Percentiles rank a stretch among this genome's conserved stretches.
phyloP scores from a whole-genome alignment of 2,329 filamentous ascomycete species.

The Beauveria pseudobassiana region DNA sequence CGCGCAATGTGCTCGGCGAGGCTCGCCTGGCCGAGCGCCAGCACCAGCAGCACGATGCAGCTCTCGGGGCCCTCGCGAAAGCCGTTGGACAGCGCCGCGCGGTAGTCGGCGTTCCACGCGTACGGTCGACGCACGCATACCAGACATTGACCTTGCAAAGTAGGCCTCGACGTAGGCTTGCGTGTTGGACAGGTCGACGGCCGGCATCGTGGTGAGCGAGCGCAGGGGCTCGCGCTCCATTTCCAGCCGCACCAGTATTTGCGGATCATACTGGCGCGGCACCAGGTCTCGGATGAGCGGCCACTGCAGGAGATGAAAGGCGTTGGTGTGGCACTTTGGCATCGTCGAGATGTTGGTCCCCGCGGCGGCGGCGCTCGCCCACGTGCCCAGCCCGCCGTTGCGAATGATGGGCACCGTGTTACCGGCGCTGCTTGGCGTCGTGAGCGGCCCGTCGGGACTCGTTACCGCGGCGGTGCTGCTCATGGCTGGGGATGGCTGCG shows the following conservation, averaged over 20 bases:
- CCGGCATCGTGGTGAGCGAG: conserved; percentile 55
- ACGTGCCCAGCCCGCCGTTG: conserved; percentile 62
- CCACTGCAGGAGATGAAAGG: conserved; percentile 71
- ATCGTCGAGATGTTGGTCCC: conserved; percentile 69
- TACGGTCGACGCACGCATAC: conserved; percentile 80
- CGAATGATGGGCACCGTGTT: conserved; percentile 47
- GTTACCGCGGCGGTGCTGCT: conserved; percentile 56
- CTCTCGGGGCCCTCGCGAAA: conserved; percentile 75
- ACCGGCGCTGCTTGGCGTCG: neutral
- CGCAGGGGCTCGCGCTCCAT: conserved; percentile 71
- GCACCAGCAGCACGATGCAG: conserved; percentile 71
- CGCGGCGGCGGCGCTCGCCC: conserved; percentile 46
- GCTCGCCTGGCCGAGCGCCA: conserved; percentile 71
- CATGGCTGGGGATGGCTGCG: conserved; percentile 56
- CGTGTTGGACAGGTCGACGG: conserved; percentile 66
- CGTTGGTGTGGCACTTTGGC: conserved; percentile 78
- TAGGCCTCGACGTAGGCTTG: conserved; percentile 70
- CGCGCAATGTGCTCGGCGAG: conserved; percentile 69
- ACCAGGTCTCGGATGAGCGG: conserved; percentile 73
- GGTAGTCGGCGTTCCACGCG: conserved; percentile 70
- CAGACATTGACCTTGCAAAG: conserved; percentile 76
- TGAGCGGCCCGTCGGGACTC: conserved; percentile 40
- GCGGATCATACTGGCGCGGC: conserved; percentile 68
- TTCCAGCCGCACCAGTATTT: conserved; percentile 74
- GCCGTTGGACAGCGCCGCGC: conserved; percentile 64